Conservation (phyloP, 768 basidiomycete genomes). For the Kwoniella dejecticola region DNA sequence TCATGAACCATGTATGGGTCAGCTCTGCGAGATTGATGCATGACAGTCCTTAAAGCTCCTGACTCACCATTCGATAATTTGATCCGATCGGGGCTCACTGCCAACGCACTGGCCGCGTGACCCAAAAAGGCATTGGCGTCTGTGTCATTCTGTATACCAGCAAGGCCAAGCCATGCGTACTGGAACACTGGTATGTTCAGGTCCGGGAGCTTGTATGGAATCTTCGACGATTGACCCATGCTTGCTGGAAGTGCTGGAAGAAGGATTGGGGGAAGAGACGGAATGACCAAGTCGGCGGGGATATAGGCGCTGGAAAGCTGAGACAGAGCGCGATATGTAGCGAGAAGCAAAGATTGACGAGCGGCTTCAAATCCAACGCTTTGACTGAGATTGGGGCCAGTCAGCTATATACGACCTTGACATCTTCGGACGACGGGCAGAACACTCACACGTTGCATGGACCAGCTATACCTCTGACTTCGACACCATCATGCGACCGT, state of each 20-base stretch:
- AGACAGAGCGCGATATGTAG: conserved; percentile 42
- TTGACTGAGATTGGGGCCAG: too few species aligned
- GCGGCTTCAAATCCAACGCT: conserved; percentile 42
- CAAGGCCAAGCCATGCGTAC: conserved; percentile 50
- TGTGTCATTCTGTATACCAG: conserved; percentile 31
- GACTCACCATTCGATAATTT: conserved; percentile 51
- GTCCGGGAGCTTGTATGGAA: conserved; percentile 15
- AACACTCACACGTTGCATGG: conserved; percentile 54
- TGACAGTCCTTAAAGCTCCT: background rate
- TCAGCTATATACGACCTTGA: too few species aligned
- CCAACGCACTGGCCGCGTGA: conserved; percentile 27
- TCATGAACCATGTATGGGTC: too few species aligned
- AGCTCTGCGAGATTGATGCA: background rate
- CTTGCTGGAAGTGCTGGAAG: conserved; percentile 15
- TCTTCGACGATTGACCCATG: conserved; percentile 3
- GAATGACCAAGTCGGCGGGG: conserved; percentile 17
- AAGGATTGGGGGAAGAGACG: conserved; percentile 8
- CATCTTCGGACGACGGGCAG: too few species aligned
- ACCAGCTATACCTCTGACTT: conserved; percentile 37
- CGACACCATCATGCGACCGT: conserved; percentile 25
- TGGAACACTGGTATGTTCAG: conserved; percentile 34
- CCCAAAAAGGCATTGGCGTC: conserved; percentile 36
- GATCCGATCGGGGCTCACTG: conserved; percentile 16
- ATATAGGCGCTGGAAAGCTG: conserved; percentile 29
- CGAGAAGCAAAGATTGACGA: conserved; percentile 36